Percentiles rank a stretch among this genome's conserved stretches.
Conservation (phyloP, 2,329 filamentous ascomycete genomes). For the Aspergillus sp. region DNA sequence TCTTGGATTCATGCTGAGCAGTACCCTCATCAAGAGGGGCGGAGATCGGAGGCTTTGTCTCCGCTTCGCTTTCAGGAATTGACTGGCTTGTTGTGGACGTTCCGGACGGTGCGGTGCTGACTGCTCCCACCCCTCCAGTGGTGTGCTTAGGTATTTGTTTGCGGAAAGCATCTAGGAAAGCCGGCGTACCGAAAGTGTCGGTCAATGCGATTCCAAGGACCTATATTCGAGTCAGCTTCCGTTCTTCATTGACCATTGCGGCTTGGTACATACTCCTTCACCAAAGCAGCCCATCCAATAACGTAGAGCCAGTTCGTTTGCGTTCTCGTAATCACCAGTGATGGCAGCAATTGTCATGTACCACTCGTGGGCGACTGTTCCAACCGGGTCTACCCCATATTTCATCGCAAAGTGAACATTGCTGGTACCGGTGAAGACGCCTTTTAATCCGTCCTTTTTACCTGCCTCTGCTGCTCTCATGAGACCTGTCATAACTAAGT, state of each 20-base stretch:
- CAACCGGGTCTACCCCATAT: constrained; percentile 76
- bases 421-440: constrained; percentile 81
- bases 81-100: constrained; percentile 40
- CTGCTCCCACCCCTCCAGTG: constrained; percentile 35
- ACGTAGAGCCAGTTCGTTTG: constrained; percentile 76
- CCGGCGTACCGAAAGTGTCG: constrained; percentile 90
- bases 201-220: constrained; percentile 86
- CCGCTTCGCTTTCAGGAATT: constrained; percentile 31
- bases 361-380: constrained; percentile 95
- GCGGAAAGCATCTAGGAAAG: constrained; percentile 81
- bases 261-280: constrained; percentile 50
- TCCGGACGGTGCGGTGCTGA: constrained; percentile 35
- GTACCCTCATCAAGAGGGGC: constrained; percentile 34
- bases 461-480: constrained; percentile 70
- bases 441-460: constrained; percentile 58
- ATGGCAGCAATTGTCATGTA: constrained; percentile 98
- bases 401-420: constrained; percentile 98
- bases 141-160: constrained; percentile 53
- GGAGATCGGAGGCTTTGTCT: constrained; percentile 40
- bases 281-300: constrained; percentile 94
- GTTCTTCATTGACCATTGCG: background rate
- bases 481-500: constrained; percentile 84
- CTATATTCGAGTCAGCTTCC: constrained; percentile 20
- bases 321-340: constrained; percentile 74
- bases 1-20: constrained; percentile 44